Base-by-base conservation (phyloP, 192 early-diverging fungal genomes). In the Oehlia diaphana region DNA sequence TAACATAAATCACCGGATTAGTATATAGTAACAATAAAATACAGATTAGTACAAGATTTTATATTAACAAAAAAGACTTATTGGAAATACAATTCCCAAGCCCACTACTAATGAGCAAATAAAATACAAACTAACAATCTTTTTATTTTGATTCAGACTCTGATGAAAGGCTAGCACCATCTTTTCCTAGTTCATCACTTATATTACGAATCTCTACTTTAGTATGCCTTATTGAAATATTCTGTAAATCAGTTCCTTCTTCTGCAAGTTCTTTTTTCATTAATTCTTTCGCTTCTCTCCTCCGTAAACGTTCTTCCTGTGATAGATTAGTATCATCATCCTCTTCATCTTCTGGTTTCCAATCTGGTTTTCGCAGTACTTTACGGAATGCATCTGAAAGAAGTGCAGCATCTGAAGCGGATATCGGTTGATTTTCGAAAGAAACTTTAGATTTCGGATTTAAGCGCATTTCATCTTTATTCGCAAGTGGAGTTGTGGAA, bases 241-340 rank as follows among this genome's bases (percentile, higher is more conserved):
- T 74, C 12, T 74, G 73, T 37, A 74, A 31, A 10, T 49, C 73
- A 7, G 49, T 50, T 37, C 73, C 73, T 74, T 74, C 73, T 19
- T 74, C 73, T 14, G 73, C 73, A 42, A 74, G 50, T 62, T 74
- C 73, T 61, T 74, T 74, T 61, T 74, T 74, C 73, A 74, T 74
- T 35, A 74, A 53, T 62, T 53, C 73, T 74, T 74, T 74, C 9
- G 73, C 73, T 62, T 74, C 73, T 74, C 47, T 50, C 50, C 73
- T 50, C 23, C 47, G 28, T 23, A 19, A 19, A 31, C 26, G 47
- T 58, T 74, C 73, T 28, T 74, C 53, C 12, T 62, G n/a, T 33
- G 73, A 61, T 39, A 74, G 61, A 61, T 53, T 16, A 2, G 10
- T 47, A 14, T 58, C 73, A 61, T 62, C 73, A 9, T 58, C 50